Percentiles rank a stretch among this genome's conserved stretches.
These are phyloP conservation scores for Miamiensis avidus DNA, from an alignment of 169 alveolate genomes.

Conservation along the genomic window DNA sequence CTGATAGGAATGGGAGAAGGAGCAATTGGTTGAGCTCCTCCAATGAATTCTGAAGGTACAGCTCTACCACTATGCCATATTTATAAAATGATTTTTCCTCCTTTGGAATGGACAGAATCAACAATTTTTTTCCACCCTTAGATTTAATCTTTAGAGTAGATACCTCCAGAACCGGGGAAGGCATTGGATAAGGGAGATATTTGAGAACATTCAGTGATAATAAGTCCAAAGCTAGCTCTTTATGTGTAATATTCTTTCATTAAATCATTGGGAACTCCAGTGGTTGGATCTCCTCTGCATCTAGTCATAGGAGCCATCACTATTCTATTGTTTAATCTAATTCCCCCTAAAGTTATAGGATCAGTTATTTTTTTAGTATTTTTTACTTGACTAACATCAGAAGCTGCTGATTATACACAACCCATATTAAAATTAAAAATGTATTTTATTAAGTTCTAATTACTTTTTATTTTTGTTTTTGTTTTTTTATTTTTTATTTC, in stretches of 20 bases:
- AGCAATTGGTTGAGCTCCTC: slow-evolving; percentile 29
- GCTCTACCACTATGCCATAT: slow-evolving; percentile 50
- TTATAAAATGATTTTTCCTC: slow-evolving; percentile 33
- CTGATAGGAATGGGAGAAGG: slow-evolving; percentile 39
- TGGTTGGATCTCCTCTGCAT: slow-evolving; percentile 22
- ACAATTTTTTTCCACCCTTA: slow-evolving; percentile 56
- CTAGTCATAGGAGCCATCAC: slow-evolving; percentile 50
- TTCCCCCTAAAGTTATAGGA: slow-evolving; percentile 26
- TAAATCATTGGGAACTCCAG: slow-evolving; percentile 28
- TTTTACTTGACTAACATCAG: no score
- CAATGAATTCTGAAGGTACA: slow-evolving; percentile 11
- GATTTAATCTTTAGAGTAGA: slow-evolving; percentile 31
- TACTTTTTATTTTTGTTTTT: no score
- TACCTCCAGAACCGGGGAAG: slow-evolving; percentile 41
- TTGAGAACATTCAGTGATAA: slow-evolving; percentile 41
- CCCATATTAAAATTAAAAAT: no score
- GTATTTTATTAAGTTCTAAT: no score
- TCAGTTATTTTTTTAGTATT: no score
- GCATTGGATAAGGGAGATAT: slow-evolving; percentile 36
- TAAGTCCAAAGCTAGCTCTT: slow-evolving; percentile 42
- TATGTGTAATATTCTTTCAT: slow-evolving; percentile 35
- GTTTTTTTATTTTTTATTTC: no score
- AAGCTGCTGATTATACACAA: no score
- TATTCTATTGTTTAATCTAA: slow-evolving; percentile 27
- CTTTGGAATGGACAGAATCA: slow-evolving; percentile 42